These are phyloP conservation scores for Sclerotiophoma versabilis DNA, from an alignment of 2,329 filamentous ascomycete species.

Conservation along the genomic window DNA sequence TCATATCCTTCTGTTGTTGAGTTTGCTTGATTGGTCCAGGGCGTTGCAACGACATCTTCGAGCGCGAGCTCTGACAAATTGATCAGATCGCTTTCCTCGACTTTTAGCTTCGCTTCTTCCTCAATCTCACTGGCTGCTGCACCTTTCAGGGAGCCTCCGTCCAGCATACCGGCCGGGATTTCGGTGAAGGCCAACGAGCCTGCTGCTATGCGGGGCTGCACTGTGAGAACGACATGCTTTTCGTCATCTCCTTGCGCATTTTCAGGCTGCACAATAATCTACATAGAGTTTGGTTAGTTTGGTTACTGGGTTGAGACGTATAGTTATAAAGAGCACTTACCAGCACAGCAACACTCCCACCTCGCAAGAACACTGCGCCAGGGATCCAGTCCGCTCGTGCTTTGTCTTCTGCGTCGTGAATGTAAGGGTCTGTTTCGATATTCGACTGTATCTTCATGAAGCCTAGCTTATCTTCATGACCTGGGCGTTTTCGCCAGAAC, in stretches of 20 bases:
- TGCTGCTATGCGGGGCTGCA: conserved; percentile 65
- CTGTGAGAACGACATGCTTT: conserved; percentile 59
- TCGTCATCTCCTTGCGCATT: conserved; percentile 49
- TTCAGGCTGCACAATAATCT: conserved; percentile 64
- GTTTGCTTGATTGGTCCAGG: neutral
- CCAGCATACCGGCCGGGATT: conserved; percentile 68
- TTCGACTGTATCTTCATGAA: conserved; percentile 64
- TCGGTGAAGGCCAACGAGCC: conserved; percentile 63
- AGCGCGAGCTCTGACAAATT: conserved; percentile 63
- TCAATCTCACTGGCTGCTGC: conserved; percentile 64
- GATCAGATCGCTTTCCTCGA: conserved; percentile 58
- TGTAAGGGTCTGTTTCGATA: conserved; percentile 59
- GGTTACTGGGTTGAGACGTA: neutral
- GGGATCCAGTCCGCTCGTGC: conserved; percentile 56
- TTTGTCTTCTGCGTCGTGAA: conserved; percentile 20
- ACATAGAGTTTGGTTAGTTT: conserved; percentile 24
- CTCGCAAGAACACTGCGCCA: conserved; percentile 64
- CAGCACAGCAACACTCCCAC: conserved; percentile 65
- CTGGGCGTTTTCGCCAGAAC: conserved; percentile 51
- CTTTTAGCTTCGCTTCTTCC: conserved; percentile 63
- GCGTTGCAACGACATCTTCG: conserved; percentile 6
- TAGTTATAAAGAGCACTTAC: conserved; percentile 43
- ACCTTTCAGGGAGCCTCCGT: conserved; percentile 62
- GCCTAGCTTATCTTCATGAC: conserved; percentile 52
- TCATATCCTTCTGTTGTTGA: neutral